Evolutionary conservation across 768 basidiomycete genomes (phyloP).

Genomic region (Amanita phalloides): DNA sequence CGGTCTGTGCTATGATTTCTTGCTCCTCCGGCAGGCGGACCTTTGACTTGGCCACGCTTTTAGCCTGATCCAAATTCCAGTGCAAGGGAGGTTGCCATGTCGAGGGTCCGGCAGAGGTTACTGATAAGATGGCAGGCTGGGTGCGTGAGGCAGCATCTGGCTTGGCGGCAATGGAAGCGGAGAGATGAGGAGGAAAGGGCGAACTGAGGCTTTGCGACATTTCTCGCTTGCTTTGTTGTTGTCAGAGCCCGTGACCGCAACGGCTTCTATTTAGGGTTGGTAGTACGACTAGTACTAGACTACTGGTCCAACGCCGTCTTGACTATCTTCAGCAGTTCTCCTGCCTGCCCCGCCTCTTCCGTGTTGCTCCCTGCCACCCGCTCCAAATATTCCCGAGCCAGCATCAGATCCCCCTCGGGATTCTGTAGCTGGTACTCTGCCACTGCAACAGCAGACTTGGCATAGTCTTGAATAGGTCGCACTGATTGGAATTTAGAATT

Average conservation of each 20-base stretch:
- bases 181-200: slow-evolving; percentile 20
- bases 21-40: slow-evolving; percentile 41
- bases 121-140: slow-evolving; percentile 13
- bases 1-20: slow-evolving; percentile 31
- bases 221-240: slow-evolving; percentile 27
- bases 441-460: slow-evolving; percentile 76
- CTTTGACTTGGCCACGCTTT: slow-evolving; percentile 18
- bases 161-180: slow-evolving; percentile 13
- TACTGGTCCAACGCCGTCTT: slow-evolving; percentile 25
- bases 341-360: slow-evolving; percentile 68
- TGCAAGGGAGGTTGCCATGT: slow-evolving; percentile 16
- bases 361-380: slow-evolving; percentile 69
- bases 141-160: slow-evolving; percentile 9
- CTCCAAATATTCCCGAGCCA: slow-evolving; percentile 69
- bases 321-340: slow-evolving; percentile 57
- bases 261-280: slow-evolving; percentile 23
- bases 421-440: slow-evolving; percentile 67
- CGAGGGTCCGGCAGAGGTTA: slow-evolving; percentile 17
- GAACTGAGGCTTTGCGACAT: slow-evolving; percentile 31
- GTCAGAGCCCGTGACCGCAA: slow-evolving; percentile 25
- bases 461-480: slow-evolving; percentile 66
- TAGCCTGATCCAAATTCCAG: slow-evolving; percentile 10
- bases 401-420: slow-evolving; percentile 49
- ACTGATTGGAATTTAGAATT: slow-evolving; percentile 26
- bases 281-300: slow-evolving; percentile 6